These are phyloP conservation scores for Angomonas ambiguus DNA, from an alignment of 208 protist genomes.

Conservation along the genomic window DNA sequence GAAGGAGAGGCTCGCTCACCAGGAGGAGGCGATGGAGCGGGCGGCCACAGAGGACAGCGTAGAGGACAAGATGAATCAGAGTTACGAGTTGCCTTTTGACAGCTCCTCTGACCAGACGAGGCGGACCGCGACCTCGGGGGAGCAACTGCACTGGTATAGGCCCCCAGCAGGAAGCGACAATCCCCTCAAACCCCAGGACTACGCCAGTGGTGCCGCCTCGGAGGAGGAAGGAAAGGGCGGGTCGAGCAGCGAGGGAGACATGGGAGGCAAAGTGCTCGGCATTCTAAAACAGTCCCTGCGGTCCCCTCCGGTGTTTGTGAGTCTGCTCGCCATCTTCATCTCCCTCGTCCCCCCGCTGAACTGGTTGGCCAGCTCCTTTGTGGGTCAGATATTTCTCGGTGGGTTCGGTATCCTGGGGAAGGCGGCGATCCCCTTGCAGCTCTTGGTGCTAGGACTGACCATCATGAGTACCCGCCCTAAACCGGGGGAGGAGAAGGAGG, in stretches of 20 bases:
- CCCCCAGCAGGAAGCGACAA: constrained; percentile 18
- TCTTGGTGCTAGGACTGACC: constrained; percentile 55
- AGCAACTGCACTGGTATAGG: constrained; percentile 41
- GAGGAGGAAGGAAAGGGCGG: not conserved
- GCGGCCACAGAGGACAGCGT: not conserved
- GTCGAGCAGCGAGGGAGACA: not conserved
- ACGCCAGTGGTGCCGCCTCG: constrained; percentile 9
- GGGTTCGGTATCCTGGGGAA: constrained; percentile 47
- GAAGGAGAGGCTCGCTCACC: not conserved
- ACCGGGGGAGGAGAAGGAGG: not conserved
- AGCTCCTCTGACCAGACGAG: not conserved
- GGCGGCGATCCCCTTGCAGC: constrained; percentile 55
- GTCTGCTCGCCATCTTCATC: constrained; percentile 51
- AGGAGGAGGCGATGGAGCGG: not conserved
- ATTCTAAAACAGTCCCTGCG: constrained; percentile 22
- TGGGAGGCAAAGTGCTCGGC: not conserved
- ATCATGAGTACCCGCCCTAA: constrained; percentile 17
- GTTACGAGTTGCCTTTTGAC: constrained; percentile 23
- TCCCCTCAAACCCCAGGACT: constrained; percentile 17
- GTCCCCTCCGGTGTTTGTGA: constrained; percentile 41
- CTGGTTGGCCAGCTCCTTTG: constrained; percentile 41
- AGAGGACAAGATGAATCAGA: constrained; percentile 14
- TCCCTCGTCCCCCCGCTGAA: constrained; percentile 58
- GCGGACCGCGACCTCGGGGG: constrained; percentile 22
- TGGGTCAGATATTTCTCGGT: constrained; percentile 38